A percentile compares a stretch with the other conserved stretches of the same genome.
Evolutionary conservation across 2,329 filamentous ascomycete genomes (phyloP).

Genomic region (Ascochyta viciae-villosae): DNA sequence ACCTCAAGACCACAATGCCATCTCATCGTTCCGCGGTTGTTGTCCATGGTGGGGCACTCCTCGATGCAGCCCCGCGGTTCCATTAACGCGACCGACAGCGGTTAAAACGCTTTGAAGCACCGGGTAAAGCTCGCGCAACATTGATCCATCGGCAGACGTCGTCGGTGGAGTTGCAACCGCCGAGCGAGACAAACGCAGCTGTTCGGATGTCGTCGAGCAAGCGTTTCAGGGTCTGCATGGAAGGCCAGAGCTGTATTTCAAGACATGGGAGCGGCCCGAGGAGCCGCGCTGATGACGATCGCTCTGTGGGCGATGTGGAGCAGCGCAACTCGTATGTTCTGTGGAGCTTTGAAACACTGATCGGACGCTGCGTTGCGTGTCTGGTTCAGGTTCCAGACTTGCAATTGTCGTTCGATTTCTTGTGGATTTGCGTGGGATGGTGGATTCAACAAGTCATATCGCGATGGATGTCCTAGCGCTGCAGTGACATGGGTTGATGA

Average conservation of each 20-base stretch:
- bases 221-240: slow-evolving; percentile 5
- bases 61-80: slow-evolving; percentile 9
- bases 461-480: background rate
- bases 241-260: background rate
- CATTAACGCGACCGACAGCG: slow-evolving; percentile 4
- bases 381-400: slow-evolving; percentile 4
- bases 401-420: background rate
- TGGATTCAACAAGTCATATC: slow-evolving; percentile 3
- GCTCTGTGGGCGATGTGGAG: background rate
- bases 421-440: background rate
- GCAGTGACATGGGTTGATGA: background rate
- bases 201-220: background rate
- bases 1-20: background rate
- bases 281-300: background rate
- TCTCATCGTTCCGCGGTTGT: slow-evolving; percentile 10
- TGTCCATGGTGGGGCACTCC: slow-evolving; percentile 12
- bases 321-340: background rate
- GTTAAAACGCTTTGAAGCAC: slow-evolving; percentile 16
- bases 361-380: background rate
- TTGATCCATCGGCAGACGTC: slow-evolving; percentile 1
- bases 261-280: background rate
- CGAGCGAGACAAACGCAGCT: background rate
- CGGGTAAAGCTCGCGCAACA: slow-evolving; percentile 9
- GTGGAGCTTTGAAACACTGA: slow-evolving; percentile 6
- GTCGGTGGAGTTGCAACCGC: slow-evolving; percentile 5